A percentile compares a stretch with the other conserved stretches of the same genome.
phyloP scores from a whole-genome alignment of 2,329 filamentous ascomycete species.

The Pyricularia pennisetigena region DNA sequence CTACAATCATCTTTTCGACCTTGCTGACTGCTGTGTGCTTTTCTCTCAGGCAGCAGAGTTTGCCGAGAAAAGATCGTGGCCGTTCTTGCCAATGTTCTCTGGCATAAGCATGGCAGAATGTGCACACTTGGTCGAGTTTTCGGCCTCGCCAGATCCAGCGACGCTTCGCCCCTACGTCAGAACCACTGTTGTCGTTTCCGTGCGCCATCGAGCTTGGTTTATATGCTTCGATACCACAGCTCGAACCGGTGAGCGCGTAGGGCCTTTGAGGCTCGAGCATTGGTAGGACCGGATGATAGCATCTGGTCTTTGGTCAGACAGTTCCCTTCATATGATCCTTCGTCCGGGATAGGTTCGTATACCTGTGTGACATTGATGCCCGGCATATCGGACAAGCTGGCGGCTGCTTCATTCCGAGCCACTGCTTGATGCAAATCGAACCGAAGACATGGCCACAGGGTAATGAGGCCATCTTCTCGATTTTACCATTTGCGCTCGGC shows the following conservation, averaged over 20 bases:
- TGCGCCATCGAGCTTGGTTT: neutral
- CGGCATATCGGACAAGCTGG: slow-evolving; percentile 32
- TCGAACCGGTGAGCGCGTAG: neutral
- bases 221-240: neutral
- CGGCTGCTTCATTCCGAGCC: slow-evolving; percentile 24
- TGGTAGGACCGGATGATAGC: slow-evolving; percentile 23
- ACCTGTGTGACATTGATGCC: slow-evolving; percentile 14
- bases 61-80: neutral
- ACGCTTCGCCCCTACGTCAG: neutral
- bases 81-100: neutral
- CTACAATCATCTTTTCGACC: neutral
- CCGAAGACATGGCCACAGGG: slow-evolving; percentile 35
- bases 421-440: slow-evolving; percentile 30
- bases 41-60: neutral
- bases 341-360: neutral
- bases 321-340: neutral
- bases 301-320: slow-evolving; percentile 8
- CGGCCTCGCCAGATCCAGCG: neutral
- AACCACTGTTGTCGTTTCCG: neutral
- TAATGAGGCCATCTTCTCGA: slow-evolving; percentile 28
- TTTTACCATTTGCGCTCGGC: slow-evolving; percentile 23
- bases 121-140: neutral
- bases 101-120: neutral
- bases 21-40: neutral
- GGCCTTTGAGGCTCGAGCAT: slow-evolving; percentile 5